Conservation (phyloP, 2,329 filamentous ascomycete species). For the Leptographium lundbergii region DNA sequence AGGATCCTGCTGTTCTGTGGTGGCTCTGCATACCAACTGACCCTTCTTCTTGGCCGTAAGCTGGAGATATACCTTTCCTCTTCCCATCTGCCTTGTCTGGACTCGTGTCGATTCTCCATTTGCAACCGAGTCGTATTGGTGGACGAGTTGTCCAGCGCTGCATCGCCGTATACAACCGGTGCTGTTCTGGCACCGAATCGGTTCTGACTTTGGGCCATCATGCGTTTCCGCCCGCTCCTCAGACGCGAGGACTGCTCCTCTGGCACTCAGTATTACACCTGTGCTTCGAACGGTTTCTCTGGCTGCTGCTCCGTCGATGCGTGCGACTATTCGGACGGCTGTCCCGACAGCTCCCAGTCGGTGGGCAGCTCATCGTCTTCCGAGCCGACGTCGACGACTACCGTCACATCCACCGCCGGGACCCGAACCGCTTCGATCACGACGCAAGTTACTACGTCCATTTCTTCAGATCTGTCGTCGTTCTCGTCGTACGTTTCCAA, state of each 20-base stretch:
- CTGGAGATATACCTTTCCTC: no score
- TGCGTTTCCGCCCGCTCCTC: constrained; percentile 5
- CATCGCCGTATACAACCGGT: not conserved
- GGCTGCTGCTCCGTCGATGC: constrained; percentile 35
- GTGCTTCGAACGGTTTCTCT: constrained; percentile 21
- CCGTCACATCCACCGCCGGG: not conserved
- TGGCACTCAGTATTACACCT: constrained; percentile 24
- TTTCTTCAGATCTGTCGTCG: no score
- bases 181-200: not conserved
- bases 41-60: no score
- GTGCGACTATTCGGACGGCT: constrained; percentile 21
- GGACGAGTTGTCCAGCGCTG: not conserved
- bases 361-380: not conserved
- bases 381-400: not conserved
- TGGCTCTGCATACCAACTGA: no score
- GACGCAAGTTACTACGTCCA: not conserved
- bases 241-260: constrained; percentile 15
- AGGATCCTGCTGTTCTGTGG: no score
- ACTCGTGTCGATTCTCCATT: no score
- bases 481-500: no score
- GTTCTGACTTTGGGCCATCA: no score
- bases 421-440: not conserved
- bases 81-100: no score
- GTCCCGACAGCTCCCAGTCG: constrained; percentile 8
- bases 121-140: no score